Evolutionary conservation across 805 yeast genomes (phyloP).

Genomic region (Hemisphaericaspora nanyangensis): DNA sequence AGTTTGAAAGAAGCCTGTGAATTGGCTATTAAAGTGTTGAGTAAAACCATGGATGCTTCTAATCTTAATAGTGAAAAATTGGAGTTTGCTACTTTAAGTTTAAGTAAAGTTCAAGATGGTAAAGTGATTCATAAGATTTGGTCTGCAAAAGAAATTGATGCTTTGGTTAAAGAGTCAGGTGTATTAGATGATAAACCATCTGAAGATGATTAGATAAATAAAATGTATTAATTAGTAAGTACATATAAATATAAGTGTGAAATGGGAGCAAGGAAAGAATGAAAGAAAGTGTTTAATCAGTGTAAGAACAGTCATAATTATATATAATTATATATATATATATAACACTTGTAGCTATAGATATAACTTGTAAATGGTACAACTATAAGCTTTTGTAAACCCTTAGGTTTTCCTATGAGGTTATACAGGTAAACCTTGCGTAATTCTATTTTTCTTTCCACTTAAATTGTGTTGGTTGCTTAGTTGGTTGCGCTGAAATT

Average conservation of each 20-base stretch:
- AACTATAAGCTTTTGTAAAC: no score
- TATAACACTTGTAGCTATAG: no score
- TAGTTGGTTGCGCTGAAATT: no score
- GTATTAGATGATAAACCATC: slow-evolving; percentile 44
- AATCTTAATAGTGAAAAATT: slow-evolving; percentile 83
- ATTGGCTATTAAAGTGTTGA: slow-evolving; percentile 84
- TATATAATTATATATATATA: no score
- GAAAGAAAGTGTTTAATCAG: no score
- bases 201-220: slow-evolving; percentile 24
- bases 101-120: slow-evolving; percentile 43
- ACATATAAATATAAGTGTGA: neutral
- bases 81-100: slow-evolving; percentile 80
- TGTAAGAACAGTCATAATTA: no score
- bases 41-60: slow-evolving; percentile 91
- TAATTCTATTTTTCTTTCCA: no score
- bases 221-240: neutral
- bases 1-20: slow-evolving; percentile 72
- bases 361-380: no score
- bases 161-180: slow-evolving; percentile 67
- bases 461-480: no score
- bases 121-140: slow-evolving; percentile 68
- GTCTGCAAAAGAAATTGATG: slow-evolving; percentile 74
- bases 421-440: no score
- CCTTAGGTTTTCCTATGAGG: no score
- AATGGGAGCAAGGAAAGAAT: neutral